A percentile compares a stretch with the other conserved stretches of the same genome.
Evolutionary conservation across 108 stramenopile species (phyloP).

Genomic region (Skeletonema potamos): DNA sequence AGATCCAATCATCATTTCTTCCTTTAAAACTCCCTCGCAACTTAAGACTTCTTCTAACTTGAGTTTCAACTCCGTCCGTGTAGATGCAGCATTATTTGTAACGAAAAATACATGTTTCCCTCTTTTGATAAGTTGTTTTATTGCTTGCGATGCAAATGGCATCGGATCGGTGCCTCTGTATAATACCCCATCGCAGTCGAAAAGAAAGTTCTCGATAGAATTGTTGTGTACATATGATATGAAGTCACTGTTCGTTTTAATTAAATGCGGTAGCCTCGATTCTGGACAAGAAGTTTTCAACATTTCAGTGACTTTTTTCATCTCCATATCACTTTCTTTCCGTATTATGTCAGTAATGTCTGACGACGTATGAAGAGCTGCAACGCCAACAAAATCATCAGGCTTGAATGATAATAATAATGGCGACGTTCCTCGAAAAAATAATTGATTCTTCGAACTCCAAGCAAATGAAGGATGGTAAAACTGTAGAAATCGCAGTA

Average conservation of each 20-base stretch:
- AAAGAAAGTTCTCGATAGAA: slow-evolving; percentile 65
- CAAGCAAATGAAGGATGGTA: not conserved
- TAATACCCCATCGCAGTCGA: slow-evolving; percentile 89
- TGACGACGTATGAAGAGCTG: slow-evolving; percentile 6
- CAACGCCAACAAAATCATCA: not conserved
- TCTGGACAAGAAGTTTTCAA: not conserved
- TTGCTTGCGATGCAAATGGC: slow-evolving; percentile 60
- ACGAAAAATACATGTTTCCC: slow-evolving; percentile 79
- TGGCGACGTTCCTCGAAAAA: not conserved
- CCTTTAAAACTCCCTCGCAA: slow-evolving; percentile 28
- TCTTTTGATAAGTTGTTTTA: slow-evolving; percentile 38
- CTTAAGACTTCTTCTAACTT: slow-evolving; percentile 61
- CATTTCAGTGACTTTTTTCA: slow-evolving; percentile 7
- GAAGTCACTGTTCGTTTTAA: slow-evolving; percentile 40
- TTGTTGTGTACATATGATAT: slow-evolving; percentile 31
- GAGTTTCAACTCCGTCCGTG: slow-evolving; percentile 56
- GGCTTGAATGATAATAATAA: not conserved
- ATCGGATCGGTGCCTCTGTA: slow-evolving; percentile 70
- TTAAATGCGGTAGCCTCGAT: slow-evolving; percentile 15
- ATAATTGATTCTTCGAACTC: not conserved
- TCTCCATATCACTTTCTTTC: slow-evolving; percentile 24
- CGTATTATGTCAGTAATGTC: slow-evolving; percentile 40
- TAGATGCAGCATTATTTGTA: slow-evolving; percentile 81
- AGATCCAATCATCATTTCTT: slow-evolving; percentile 78
- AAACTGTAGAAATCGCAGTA: too few relatives aligned